A percentile compares a stretch with the other conserved stretches of the same genome.
Evolutionary conservation across 768 basidiomycete genomes (phyloP).

Genomic region (Russula lepida): DNA sequence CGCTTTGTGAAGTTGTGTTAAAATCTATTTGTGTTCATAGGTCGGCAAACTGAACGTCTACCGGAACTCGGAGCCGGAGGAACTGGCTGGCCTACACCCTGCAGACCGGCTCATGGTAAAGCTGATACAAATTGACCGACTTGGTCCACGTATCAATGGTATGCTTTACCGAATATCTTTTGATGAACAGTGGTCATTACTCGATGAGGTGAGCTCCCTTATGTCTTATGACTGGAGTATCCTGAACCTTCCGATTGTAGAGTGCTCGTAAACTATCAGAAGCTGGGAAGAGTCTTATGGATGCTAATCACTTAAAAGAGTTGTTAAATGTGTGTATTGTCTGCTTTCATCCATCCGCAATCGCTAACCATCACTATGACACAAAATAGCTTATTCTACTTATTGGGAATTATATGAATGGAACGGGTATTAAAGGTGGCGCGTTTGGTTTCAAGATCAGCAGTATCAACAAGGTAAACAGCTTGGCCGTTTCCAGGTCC

Average conservation of each 20-base stretch:
- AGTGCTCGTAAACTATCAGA: constrained; percentile 73
- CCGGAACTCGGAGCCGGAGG: constrained; percentile 76
- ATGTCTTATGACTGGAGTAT: constrained; percentile 4
- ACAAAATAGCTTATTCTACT: constrained; percentile 69
- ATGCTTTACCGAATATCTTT: constrained; percentile 91
- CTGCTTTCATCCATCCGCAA: constrained; percentile 19
- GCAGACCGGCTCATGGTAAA: constrained; percentile 97
- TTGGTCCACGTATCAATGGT: constrained; percentile 83
- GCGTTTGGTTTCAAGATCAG: constrained; percentile 96
- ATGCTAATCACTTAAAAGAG: constrained; percentile 85
- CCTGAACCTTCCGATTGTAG: constrained; percentile 31
- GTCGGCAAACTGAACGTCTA: constrained; percentile 87
- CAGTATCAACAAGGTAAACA: constrained; percentile 87
- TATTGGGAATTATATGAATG: constrained; percentile 98
- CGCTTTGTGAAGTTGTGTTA: background rate
- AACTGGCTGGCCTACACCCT: constrained; percentile 82
- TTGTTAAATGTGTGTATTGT: constrained; percentile 59
- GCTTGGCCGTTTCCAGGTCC: background rate
- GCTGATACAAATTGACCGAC: constrained; percentile 86
- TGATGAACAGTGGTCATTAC: constrained; percentile 72
- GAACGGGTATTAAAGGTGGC: constrained; percentile 90
- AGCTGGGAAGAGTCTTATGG: constrained; percentile 69
- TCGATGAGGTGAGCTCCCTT: constrained; percentile 61
- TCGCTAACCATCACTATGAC: background rate
- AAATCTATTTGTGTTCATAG: constrained; percentile 29